phyloP scores from a whole-genome alignment of 305 asterid genomes.

The Rubia occidens region DNA sequence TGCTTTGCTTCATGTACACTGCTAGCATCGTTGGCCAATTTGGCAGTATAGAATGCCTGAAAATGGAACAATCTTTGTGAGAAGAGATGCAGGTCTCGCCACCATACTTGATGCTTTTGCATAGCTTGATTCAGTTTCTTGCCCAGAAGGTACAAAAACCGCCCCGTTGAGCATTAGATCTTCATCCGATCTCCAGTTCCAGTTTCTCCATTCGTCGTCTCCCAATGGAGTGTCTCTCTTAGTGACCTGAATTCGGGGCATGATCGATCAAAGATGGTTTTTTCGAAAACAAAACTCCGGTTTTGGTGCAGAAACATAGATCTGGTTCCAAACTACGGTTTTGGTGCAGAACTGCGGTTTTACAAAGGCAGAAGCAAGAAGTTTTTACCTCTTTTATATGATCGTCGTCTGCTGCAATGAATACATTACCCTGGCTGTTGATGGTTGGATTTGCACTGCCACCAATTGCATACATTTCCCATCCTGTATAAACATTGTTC shows the following conservation, averaged over 20 bases:
- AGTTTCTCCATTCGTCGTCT: slow-evolving; percentile 15
- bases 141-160: slow-evolving; percentile 16
- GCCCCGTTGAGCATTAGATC: slow-evolving; percentile 26
- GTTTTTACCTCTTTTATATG: slow-evolving; percentile 20
- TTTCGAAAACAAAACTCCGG: background rate
- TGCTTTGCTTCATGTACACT: background rate
- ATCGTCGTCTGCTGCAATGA: slow-evolving; percentile 19
- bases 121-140: slow-evolving; percentile 16
- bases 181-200: slow-evolving; percentile 34
- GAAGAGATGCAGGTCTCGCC: slow-evolving; percentile 23
- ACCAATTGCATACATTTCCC: slow-evolving; percentile 30
- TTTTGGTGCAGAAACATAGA: no score
- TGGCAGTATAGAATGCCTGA: slow-evolving; percentile 20
- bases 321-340: no score
- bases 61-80: slow-evolving; percentile 12
- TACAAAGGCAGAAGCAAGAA: no score
- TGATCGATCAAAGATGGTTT: background rate
- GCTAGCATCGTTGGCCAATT: slow-evolving; percentile 18
- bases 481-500: slow-evolving; percentile 24
- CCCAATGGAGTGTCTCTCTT: slow-evolving; percentile 12
- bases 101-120: slow-evolving; percentile 27
- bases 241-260: slow-evolving; percentile 13
- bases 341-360: no score
- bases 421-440: slow-evolving; percentile 28
- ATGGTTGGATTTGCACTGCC: slow-evolving; percentile 29